Percentiles rank a stretch among this genome's conserved stretches.
phyloP scores from a whole-genome alignment of 2,329 filamentous ascomycete genomes.

The Penicillium occitanis region DNA sequence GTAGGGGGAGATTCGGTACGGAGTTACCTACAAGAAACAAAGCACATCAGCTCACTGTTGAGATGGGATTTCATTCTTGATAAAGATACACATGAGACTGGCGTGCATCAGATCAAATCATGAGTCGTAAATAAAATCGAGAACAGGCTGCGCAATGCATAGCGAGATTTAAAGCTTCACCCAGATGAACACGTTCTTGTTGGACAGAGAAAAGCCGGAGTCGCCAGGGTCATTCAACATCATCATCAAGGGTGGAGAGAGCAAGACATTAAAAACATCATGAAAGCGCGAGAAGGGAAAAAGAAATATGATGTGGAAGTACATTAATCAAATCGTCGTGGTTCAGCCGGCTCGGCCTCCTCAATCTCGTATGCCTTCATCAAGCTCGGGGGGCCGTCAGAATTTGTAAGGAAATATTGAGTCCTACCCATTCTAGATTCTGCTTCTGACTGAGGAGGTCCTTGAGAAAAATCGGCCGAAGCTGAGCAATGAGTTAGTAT shows the following conservation, averaged over 20 bases:
- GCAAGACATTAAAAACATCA: not conserved
- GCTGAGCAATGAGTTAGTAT: conserved; percentile 16
- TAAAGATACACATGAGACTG: conserved; percentile 1
- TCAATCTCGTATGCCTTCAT: conserved; percentile 42
- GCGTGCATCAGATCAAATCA: not conserved
- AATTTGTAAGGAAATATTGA: conserved; percentile 34
- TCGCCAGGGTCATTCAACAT: not conserved
- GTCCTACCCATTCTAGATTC: conserved; percentile 35
- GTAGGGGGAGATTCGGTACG: conserved; percentile 27
- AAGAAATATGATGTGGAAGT: conserved; percentile 9
- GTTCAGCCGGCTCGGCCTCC: conserved; percentile 28
- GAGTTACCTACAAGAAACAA: conserved; percentile 35
- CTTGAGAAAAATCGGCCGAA: conserved; percentile 26
- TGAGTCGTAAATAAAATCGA: not conserved
- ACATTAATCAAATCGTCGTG: conserved; percentile 15
- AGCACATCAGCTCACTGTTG: conserved; percentile 16
- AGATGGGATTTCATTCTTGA: conserved; percentile 13
- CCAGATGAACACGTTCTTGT: not conserved
- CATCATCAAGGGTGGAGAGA: not conserved
- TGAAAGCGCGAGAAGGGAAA: not conserved
- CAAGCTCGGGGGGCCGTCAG: conserved; percentile 32
- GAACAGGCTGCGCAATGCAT: not conserved
- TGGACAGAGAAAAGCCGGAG: not conserved
- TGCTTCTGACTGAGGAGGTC: conserved; percentile 26
- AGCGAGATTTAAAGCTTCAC: not conserved